A percentile compares a stretch with the other conserved stretches of the same genome.
Conservation (phyloP, 148 eudicot species). For the Rhododendron ferrugineum region DNA sequence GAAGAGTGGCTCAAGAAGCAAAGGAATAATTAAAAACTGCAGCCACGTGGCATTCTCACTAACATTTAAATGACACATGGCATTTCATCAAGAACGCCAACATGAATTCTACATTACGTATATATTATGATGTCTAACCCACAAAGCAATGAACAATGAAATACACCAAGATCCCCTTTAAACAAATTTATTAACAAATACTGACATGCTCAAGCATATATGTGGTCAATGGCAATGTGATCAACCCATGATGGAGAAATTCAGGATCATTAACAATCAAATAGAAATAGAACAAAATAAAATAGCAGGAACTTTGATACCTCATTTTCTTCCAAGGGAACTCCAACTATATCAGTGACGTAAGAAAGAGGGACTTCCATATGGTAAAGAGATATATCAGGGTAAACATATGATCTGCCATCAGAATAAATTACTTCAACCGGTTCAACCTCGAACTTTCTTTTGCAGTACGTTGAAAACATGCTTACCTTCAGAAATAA, state of each 20-base stretch:
- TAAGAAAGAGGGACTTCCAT: conserved; percentile 80
- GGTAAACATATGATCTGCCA: conserved; percentile 62
- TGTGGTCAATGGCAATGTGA: not conserved
- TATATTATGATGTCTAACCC: not conserved
- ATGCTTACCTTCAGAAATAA: conserved; percentile 64
- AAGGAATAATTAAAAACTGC: not conserved
- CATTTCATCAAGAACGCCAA: not conserved
- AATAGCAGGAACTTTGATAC: conserved; percentile 25
- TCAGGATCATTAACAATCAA: not conserved
- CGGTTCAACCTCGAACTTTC: conserved; percentile 85
- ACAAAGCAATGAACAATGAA: not conserved
- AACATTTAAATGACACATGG: not conserved
- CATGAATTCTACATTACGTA: not conserved
- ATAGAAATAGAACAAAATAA: not conserved
- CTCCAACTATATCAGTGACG: conserved; percentile 64
- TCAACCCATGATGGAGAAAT: not conserved
- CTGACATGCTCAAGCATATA: not conserved
- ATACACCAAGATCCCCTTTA: not conserved
- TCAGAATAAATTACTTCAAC: conserved; percentile 74
- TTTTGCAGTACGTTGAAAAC: conserved; percentile 79
- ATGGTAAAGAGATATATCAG: conserved; percentile 66
- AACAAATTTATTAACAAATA: not conserved
- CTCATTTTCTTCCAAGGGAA: conserved; percentile 68
- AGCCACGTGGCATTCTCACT: not conserved
- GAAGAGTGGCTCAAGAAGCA: not conserved